These are phyloP conservation scores for Cyclotella cryptica DNA, from an alignment of 108 stramenopile genomes.

Conservation along the genomic window DNA sequence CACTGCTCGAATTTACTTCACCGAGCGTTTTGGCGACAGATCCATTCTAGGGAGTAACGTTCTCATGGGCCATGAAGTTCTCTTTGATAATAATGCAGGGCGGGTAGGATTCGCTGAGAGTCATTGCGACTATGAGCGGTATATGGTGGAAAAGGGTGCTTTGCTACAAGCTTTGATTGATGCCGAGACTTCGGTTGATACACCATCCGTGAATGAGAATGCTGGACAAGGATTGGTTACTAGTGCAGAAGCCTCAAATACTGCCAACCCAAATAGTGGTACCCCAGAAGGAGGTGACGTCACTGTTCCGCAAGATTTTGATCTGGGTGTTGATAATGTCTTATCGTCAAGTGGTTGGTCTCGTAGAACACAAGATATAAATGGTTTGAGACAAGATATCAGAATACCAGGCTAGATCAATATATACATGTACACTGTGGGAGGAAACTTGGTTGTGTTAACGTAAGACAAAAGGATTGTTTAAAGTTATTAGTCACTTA, in stretches of 20 bases:
- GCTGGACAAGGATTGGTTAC: too few species aligned
- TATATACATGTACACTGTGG: not conserved
- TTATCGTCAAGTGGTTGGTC: slow-evolving; percentile 11
- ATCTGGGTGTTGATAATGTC: not conserved
- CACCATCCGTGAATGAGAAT: too few species aligned
- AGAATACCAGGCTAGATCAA: slow-evolving; percentile 11
- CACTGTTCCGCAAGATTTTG: not conserved
- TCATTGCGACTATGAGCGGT: slow-evolving; percentile 52
- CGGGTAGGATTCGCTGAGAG: slow-evolving; percentile 69
- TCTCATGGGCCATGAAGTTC: slow-evolving; percentile 90
- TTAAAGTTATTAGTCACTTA: too few species aligned
- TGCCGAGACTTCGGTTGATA: not conserved
- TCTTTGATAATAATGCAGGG: slow-evolving; percentile 76
- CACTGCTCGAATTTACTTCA: slow-evolving; percentile 73
- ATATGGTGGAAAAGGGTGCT: slow-evolving; percentile 21
- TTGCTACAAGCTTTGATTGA: not conserved
- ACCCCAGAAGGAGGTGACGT: not conserved
- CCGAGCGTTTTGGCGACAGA: slow-evolving; percentile 64
- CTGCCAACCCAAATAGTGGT: too few species aligned
- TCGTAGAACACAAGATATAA: not conserved
- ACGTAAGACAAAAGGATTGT: too few species aligned
- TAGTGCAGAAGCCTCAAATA: too few species aligned
- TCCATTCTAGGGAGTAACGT: slow-evolving; percentile 89
- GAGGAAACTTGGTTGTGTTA: too few species aligned
- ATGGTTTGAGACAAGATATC: slow-evolving; percentile 2